A percentile compares a stretch with the other conserved stretches of the same genome.
Conservation (phyloP, 2,329 filamentous ascomycete genomes). For the Rhytidhysteron rufulum region DNA sequence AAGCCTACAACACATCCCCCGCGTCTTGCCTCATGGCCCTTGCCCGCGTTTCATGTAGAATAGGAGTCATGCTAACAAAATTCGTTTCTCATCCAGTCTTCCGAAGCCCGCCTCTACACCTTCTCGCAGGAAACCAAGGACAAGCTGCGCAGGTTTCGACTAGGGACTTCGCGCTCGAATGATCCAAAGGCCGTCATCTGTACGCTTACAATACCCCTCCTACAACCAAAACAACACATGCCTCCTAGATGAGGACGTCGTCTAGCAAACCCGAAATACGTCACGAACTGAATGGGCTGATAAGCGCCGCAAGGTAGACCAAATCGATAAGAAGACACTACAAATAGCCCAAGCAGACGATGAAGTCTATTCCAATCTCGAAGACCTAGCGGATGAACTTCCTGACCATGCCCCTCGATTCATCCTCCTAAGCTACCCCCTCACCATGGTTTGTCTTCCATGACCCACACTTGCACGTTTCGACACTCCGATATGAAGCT, state of each 20-base stretch:
- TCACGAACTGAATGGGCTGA: too few species aligned
- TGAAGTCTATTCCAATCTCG: conserved; percentile 76
- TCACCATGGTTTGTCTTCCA: conserved; percentile 66
- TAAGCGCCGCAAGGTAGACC: conserved; percentile 53
- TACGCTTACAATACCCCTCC: conserved; percentile 47
- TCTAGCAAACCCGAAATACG: too few species aligned
- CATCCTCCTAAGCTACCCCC: conserved; percentile 83
- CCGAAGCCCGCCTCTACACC: conserved; percentile 85
- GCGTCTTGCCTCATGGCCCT: too few species aligned
- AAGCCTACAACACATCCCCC: background rate
- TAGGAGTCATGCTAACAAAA: conserved; percentile 2
- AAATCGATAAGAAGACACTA: conserved; percentile 85
- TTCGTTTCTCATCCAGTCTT: conserved; percentile 44
- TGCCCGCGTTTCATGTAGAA: too few species aligned
- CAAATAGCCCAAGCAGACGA: conserved; percentile 85
- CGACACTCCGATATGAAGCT: too few species aligned
- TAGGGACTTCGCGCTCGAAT: conserved; percentile 82
- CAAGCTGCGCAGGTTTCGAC: conserved; percentile 88
- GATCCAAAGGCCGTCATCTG: conserved; percentile 90
- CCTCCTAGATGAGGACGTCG: too few species aligned
- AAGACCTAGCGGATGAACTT: conserved; percentile 80
- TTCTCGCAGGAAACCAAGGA: conserved; percentile 89
- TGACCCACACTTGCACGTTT: too few species aligned
- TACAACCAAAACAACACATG: background rate
- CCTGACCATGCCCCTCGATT: conserved; percentile 90